Evolutionary conservation across 805 yeast species (phyloP), one percentile per base, ranked within the genome.

Genomic region (Wickerhamomyces queroliae): DNA sequence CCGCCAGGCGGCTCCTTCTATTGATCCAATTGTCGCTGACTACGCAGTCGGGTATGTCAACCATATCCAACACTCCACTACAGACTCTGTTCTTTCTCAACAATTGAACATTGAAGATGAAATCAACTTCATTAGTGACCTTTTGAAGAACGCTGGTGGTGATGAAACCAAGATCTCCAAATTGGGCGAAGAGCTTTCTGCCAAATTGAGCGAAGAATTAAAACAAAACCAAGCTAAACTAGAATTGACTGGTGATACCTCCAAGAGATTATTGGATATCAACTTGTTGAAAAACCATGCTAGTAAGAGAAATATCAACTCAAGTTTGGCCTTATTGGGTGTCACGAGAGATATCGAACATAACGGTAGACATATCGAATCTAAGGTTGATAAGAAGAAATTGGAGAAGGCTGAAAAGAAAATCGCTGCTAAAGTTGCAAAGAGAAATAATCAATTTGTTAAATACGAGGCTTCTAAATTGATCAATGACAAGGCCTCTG

Each of bases 371-470:
- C 80, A 83, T 50, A 83, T 89, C 68, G 98, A 93, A 62, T 81
- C 95, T 33, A 78, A 95, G 56, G 99, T 93, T 32, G 99, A 93
- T 62, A 84, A 84, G 72, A 90, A 89, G 79, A 93, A 93, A 64
- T 78, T 93, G 54, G 96, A 90, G 59, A 93, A 91, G 63, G 99
- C 96, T 42, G 99, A 93, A 69, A 79, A 89, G 55, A 93, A 93
- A 70, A 90, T 93, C 59, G 97, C 96, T 18, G 91, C 95, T 58
- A 93, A 93, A 67, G 91, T 93, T 45, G 97, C 96, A 30, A 91
- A 91, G 69, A 66, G 75, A 55, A 77, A 78, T 58, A 86, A 86
- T 60, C 78, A 81, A 58, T 84, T 85, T 58, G 95, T 87, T 50
- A 59, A 87, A 56, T 88, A 88, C 59, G 96, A 93, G 64, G 96